Conservation (phyloP, 2,329 filamentous ascomycete species). For the Diplodia sapinea region DNA sequence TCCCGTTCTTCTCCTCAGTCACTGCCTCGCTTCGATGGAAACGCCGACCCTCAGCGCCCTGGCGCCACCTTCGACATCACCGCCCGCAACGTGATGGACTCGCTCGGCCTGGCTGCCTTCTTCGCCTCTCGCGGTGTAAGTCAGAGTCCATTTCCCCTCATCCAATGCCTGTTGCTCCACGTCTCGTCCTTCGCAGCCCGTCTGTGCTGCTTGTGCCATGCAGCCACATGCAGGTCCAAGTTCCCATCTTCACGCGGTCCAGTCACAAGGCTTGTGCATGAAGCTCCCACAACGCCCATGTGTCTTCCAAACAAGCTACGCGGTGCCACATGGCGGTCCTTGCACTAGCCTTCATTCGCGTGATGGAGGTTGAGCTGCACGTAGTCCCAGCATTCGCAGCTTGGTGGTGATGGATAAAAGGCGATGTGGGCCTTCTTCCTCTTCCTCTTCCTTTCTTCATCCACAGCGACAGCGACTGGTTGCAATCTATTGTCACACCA, state of each 20-base stretch:
- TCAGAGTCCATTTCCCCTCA: constrained; percentile 9
- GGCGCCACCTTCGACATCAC: constrained; percentile 31
- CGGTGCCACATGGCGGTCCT: neutral
- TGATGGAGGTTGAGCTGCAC: neutral
- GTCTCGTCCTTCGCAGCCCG: neutral
- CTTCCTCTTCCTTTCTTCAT: neutral
- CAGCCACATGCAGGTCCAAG: constrained; percentile 13
- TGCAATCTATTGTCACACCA: neutral
- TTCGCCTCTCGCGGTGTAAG: constrained; percentile 46
- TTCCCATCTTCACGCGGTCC: neutral
- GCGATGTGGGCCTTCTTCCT: neutral
- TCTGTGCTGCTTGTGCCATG: neutral
- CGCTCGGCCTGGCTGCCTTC: constrained; percentile 45
- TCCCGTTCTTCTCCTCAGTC: constrained; percentile 39
- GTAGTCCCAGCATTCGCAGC: neutral
- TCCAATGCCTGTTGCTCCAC: neutral
- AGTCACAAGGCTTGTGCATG: neutral
- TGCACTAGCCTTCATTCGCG: neutral
- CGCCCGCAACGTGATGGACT: constrained; percentile 47
- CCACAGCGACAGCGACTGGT: neutral
- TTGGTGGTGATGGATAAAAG: neutral
- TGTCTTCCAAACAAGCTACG: neutral
- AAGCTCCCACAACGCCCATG: neutral
- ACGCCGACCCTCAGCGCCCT: constrained; percentile 39
- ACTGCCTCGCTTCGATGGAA: constrained; percentile 45